Evolutionary conservation across 768 basidiomycete species (phyloP).

Genomic region (Agrocybe pediades): DNA sequence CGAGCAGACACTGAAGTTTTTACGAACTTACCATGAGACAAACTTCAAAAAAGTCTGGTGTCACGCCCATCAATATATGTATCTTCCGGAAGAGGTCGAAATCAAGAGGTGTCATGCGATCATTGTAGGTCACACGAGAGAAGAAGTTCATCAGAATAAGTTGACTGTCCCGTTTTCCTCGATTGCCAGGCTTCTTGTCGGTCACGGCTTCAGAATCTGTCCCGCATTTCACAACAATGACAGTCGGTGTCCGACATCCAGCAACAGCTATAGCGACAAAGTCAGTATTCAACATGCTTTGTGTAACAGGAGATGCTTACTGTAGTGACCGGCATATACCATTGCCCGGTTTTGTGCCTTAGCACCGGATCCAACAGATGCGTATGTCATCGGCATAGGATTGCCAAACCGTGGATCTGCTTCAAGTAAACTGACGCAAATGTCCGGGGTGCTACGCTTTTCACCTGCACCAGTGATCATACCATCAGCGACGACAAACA

Average conservation of each 20-base stretch:
- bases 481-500: conserved; percentile 95
- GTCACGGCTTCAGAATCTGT: conserved; percentile 78
- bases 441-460: conserved; percentile 94
- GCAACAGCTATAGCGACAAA: conserved; percentile 55
- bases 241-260: conserved; percentile 89
- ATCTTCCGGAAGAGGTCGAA: conserved; percentile 98
- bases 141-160: conserved; percentile 99
- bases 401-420: conserved; percentile 96
- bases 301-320: conserved; percentile 48
- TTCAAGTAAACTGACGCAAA: conserved; percentile 89
- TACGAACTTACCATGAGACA: conserved; percentile 82
- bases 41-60: conserved; percentile 98
- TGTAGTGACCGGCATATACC: conserved; percentile 99
- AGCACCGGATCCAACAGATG: conserved; percentile 85
- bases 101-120: conserved; percentile 96
- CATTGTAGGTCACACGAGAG: conserved; percentile 98
- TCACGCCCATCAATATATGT: conserved; percentile 96
- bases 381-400: conserved; percentile 91
- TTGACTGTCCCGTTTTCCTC: conserved; percentile 98
- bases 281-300: not conserved
- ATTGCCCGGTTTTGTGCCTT: conserved; percentile 94
- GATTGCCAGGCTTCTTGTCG: conserved; percentile 96
- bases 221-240: conserved; percentile 96
- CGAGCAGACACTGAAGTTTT: not conserved
- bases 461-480: conserved; percentile 99